These are phyloP conservation scores for Fusarium burgessii DNA, from an alignment of 2,329 filamentous ascomycete genomes.

Conservation along the genomic window DNA sequence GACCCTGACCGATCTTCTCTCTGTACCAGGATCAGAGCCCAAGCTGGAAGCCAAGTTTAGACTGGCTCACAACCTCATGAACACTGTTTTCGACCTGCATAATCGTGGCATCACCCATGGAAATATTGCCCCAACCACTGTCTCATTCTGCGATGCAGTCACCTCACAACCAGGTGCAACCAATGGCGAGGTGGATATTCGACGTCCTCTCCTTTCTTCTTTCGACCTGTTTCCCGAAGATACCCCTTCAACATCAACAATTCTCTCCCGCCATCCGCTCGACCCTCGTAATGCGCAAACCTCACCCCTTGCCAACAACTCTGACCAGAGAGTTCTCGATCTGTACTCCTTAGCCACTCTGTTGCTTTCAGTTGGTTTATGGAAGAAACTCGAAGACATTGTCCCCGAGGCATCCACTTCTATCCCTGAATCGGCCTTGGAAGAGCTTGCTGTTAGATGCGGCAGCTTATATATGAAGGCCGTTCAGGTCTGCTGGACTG, in stretches of 20 bases:
- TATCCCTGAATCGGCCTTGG: conserved; percentile 71
- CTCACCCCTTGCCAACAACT: conserved; percentile 61
- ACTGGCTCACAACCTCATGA: conserved; percentile 77
- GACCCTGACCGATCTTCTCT: conserved; percentile 67
- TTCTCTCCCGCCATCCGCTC: conserved; percentile 70
- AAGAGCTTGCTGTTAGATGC: conserved; percentile 74
- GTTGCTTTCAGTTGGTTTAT: conserved; percentile 80
- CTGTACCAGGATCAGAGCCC: conserved; percentile 67
- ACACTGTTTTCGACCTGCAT: conserved; percentile 80
- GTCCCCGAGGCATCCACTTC: conserved; percentile 59
- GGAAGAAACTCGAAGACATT: conserved; percentile 73
- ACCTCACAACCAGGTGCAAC: conserved; percentile 56
- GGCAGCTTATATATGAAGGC: conserved; percentile 81
- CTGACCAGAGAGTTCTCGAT: conserved; percentile 71
- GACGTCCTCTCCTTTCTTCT: conserved; percentile 76
- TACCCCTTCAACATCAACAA: conserved; percentile 23
- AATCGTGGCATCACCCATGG: conserved; percentile 76
- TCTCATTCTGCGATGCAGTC: conserved; percentile 71
- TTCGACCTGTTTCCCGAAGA: conserved; percentile 75
- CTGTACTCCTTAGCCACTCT: conserved; percentile 80
- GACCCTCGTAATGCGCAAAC: conserved; percentile 65
- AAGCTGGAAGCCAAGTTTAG: conserved; percentile 81
- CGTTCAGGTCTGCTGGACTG: conserved; percentile 76
- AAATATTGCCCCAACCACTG: conserved; percentile 74
- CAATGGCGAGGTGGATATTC: conserved; percentile 68